Evolutionary conservation across 2,329 filamentous ascomycete genomes (phyloP).

Genomic region (Chaetomium sp.): DNA sequence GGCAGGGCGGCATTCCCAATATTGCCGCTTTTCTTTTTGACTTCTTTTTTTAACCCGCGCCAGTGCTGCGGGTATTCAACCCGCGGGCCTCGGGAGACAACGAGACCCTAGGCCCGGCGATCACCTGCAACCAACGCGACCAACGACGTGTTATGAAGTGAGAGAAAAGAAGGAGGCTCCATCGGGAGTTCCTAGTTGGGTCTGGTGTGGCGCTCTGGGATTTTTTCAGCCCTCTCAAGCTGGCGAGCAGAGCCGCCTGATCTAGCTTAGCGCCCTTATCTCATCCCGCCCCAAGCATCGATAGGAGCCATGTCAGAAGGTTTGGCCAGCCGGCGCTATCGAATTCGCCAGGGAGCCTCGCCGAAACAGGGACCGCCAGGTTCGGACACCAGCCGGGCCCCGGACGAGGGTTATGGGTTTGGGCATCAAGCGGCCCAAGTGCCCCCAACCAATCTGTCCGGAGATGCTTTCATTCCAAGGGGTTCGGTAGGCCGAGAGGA

Average conservation of each 20-base stretch:
- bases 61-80: not conserved
- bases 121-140: not conserved
- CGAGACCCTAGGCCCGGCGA: not conserved
- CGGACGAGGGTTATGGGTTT: not conserved
- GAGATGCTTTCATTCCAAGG: not conserved
- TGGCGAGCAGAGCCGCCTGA: not conserved
- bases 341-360: conserved; percentile 13
- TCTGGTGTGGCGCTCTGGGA: conserved; percentile 12
- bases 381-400: not conserved
- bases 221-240: conserved; percentile 1
- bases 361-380: not conserved
- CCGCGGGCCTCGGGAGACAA: not conserved
- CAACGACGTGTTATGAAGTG: not conserved
- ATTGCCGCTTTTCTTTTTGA: conserved; percentile 4
- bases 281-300: conserved; percentile 9
- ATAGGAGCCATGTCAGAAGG: conserved; percentile 24
- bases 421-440: conserved; percentile 15
- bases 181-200: not conserved
- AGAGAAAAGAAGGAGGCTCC: not conserved
- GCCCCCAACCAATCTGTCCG: not conserved
- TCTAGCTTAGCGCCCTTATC: conserved; percentile 15
- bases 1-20: conserved; percentile 8
- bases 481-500: not conserved
- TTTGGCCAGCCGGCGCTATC: conserved; percentile 18
- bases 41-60: conserved; percentile 17